Evolutionary conservation across 495 filamentous ascomycete species (phyloP), one percentile per base, ranked within the genome.

Genomic region (Tuber indicum): DNA sequence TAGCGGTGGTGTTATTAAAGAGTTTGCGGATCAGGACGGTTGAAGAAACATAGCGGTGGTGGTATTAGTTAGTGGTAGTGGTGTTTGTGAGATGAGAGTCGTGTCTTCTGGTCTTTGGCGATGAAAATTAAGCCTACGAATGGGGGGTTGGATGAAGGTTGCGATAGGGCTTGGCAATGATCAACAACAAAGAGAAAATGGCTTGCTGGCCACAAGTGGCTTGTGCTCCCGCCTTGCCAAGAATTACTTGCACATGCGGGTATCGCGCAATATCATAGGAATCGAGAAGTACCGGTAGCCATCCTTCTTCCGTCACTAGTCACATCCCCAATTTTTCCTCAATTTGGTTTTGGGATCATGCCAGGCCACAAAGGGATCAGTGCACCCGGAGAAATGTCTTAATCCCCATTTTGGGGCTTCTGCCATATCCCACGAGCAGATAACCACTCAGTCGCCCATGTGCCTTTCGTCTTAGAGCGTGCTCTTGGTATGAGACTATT

Each of bases 51-150:
- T 39, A 47, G 26, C 46, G 43, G 42, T 17, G 36, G 26, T 72
- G 17, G 74, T 47, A 9, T 6, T 49, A 2, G 47, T 6, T 6
- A 62, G 70, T 49, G 9, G 26, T 23, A 43, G 43, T 43, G 44
- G n/a, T 71, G 41, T 46, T 75, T 45, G 9, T 70, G 39, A n/a
- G 66, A 44, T 62, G 62, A 44, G 16, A 46, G 62, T 66, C 52
- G 52, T 62, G 52, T 62, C 52, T 62, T 62, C 52, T 16, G n/a
- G 52, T 32, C 52, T 62, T 62, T 62, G n/a, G 52, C 12, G 52
- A 62, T 26, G n/a, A 41, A 41, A 41, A 26, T 62, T 32, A 62
- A 62, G 14, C 52, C 3, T 32, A 16, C 52, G 8, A 62, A 62
- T 26, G 52, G 52, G 52, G 52, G n/a, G n/a, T 62, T 14, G 52